Base-by-base conservation (phyloP, 371 early-diverging fungal genomes). In the Dentiscutata heterogama region DNA sequence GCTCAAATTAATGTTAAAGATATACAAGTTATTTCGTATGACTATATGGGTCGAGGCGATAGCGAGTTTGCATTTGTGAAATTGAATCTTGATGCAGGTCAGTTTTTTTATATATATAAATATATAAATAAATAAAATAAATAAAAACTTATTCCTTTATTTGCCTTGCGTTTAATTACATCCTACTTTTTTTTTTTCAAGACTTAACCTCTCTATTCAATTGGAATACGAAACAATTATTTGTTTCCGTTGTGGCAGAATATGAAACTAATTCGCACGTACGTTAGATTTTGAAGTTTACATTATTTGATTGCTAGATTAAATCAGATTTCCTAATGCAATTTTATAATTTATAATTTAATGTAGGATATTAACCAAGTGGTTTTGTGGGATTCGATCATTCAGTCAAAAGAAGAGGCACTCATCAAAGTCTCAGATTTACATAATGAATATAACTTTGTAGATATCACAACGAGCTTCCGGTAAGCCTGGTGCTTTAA, bases 141-240 rank as follows among this genome's bases (percentile, higher is more conserved):
- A 10, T 51, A 14, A 51, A 14, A 51, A 14, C 3, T 51, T 51
- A 51, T 51, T 13, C 16, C 16, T 51, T 16, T 14, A 14, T 51
- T 2, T 16, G 16, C 16, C 51, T 51, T 11, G 16, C 4, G 51
- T 51, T 51, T 51, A 51, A 13, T 16, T 51, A 11, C 16, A 2
- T 16, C 13, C 1, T 16, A 14, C 51, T 46, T 80, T 68, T 42
- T 46, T 60, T 58, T 54, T 60, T 22, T 51, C 53, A 78, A 96
- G 96, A 99, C 88, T 91, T 98, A 22, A 88, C 93, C 14, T 90
- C 93, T 8, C 84, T 96, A 68, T 98, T 98, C 85, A 93, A 96
- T 85, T 99, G 98, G 98, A 98, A 99, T 86, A 97, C 98, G 39
- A 99, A 99, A 88, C 97, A 97, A 84, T 86, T 99, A 64, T 97